These are phyloP conservation scores for Eruca vesicaria DNA, from an alignment of 441 rosid species.

Conservation along the genomic window DNA sequence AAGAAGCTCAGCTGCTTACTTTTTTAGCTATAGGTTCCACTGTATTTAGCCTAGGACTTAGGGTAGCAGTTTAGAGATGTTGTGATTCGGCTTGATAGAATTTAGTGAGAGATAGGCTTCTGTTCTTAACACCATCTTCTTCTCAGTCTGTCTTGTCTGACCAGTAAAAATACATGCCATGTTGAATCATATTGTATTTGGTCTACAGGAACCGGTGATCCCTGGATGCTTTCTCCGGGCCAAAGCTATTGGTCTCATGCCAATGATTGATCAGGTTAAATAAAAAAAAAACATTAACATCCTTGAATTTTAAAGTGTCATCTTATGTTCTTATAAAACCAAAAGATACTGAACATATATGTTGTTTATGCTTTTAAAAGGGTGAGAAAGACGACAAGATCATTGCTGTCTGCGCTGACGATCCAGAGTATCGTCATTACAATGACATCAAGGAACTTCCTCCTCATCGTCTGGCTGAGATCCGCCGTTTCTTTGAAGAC, in stretches of 20 bases:
- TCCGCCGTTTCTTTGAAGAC: slow-evolving; percentile 80
- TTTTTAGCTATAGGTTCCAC: not conserved
- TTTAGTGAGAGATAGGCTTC: not conserved
- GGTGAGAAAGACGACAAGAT: slow-evolving; percentile 84
- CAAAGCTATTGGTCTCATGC: slow-evolving; percentile 80
- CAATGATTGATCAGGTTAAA: slow-evolving; percentile 85
- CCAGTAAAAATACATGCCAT: not conserved
- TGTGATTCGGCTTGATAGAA: not conserved
- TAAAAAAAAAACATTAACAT: not conserved
- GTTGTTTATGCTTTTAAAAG: slow-evolving; percentile 38
- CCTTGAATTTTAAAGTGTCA: slow-evolving; percentile 13
- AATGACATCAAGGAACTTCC: slow-evolving; percentile 72
- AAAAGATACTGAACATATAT: not conserved
- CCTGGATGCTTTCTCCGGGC: slow-evolving; percentile 85
- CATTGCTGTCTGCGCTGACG: slow-evolving; percentile 74
- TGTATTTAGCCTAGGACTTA: slow-evolving; percentile 3
- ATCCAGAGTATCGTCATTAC: slow-evolving; percentile 69
- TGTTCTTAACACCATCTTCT: not conserved
- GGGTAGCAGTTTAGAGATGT: not conserved
- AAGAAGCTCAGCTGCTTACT: not conserved
- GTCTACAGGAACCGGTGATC: slow-evolving; percentile 65
- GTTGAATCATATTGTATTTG: slow-evolving; percentile 1
- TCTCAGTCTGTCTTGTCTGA: not conserved
- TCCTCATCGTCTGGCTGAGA: slow-evolving; percentile 76
- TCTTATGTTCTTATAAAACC: not conserved